phyloP scores from a whole-genome alignment of 2,329 filamentous ascomycete genomes.

The Ceratocystis cubensis region DNA sequence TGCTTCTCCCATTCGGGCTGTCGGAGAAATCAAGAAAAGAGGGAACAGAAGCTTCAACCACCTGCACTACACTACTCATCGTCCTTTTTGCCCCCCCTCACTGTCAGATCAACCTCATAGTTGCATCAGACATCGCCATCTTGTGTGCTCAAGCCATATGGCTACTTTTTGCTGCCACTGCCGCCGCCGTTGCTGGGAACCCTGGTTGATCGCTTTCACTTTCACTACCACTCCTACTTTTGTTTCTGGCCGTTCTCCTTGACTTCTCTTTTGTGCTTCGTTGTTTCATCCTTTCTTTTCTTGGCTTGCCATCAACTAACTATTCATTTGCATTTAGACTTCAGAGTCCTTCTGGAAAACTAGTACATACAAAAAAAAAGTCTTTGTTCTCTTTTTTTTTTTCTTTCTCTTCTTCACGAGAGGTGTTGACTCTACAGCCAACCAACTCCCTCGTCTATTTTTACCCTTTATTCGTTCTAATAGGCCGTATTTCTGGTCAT shows the following conservation, averaged over 20 bases:
- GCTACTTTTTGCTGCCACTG: neutral
- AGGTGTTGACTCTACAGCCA: neutral
- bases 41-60: neutral
- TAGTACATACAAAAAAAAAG: neutral
- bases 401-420: neutral
- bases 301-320: neutral
- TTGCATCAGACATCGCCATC: neutral
- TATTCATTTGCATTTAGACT: neutral
- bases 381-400: neutral
- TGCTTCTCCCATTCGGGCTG: neutral
- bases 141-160: neutral
- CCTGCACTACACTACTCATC: neutral
- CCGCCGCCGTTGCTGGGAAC: neutral
- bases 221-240: neutral
- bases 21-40: neutral
- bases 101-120: neutral
- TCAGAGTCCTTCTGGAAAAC: neutral
- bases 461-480: conserved; percentile 1
- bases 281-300: neutral
- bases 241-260: neutral
- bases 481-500: neutral
- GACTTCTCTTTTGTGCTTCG: neutral
- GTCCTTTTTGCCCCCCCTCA: neutral
- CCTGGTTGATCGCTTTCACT: neutral
- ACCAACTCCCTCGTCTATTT: neutral